A percentile compares a stretch with the other conserved stretches of the same genome.
Conservation (phyloP, 495 filamentous ascomycete genomes). For the Aspergillus sparsus region DNA sequence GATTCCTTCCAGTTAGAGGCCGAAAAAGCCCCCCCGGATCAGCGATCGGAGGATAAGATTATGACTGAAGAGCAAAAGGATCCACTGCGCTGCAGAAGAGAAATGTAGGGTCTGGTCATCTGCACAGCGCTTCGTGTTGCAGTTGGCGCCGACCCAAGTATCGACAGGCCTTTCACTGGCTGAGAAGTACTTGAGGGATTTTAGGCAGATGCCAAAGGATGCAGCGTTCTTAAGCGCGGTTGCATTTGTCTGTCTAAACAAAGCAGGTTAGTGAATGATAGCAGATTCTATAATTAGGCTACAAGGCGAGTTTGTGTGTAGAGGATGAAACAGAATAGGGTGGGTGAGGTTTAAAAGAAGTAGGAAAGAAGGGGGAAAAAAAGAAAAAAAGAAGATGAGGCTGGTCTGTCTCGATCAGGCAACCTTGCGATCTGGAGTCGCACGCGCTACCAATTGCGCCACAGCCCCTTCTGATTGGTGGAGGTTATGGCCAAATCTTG, state of each 20-base stretch:
- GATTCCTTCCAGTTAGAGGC: no score
- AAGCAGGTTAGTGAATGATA: no score
- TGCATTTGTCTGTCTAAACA: no score
- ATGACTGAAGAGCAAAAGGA: constrained; percentile 8
- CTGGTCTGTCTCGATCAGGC: constrained; percentile 20
- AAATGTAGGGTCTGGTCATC: constrained; percentile 3
- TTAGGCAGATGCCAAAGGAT: neutral
- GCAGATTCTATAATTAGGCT: no score
- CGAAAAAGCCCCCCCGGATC: neutral
- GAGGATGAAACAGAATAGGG: neutral
- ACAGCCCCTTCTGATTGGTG: constrained; percentile 12
- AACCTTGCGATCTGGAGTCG: constrained; percentile 28
- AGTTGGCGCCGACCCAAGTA: constrained; percentile 13
- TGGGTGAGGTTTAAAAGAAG: neutral
- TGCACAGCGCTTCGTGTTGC: constrained; percentile 17
- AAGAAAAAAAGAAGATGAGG: constrained; percentile 9
- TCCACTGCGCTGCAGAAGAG: constrained; percentile 2
- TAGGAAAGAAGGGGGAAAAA: neutral
- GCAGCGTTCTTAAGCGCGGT: no score
- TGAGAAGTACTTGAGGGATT: neutral
- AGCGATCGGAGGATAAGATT: constrained; percentile 10
- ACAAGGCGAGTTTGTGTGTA: no score
- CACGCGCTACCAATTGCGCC: constrained; percentile 28
- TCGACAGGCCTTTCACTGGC: constrained; percentile 14
- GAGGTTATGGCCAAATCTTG: no score